Evolutionary conservation across 116 monocot genomes (phyloP).

Genomic region (Trichopus zeylanicus): DNA sequence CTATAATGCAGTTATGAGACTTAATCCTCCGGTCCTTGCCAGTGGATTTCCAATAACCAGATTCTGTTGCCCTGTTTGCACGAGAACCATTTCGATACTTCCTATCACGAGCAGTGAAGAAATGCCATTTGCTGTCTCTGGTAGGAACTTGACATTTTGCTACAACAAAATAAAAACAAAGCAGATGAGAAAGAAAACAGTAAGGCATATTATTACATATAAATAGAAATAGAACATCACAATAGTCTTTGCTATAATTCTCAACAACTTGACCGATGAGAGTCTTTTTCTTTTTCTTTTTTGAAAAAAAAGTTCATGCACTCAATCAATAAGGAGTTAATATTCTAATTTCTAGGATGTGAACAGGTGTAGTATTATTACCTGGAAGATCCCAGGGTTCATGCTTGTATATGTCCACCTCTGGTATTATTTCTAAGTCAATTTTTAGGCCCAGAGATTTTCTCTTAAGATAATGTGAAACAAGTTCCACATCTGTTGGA

Average conservation of each 20-base stretch:
- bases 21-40: constrained; percentile 71
- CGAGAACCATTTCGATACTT: constrained; percentile 87
- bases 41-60: constrained; percentile 94
- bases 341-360: too few species aligned
- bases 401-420: constrained; percentile 76
- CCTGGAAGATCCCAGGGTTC: constrained; percentile 95
- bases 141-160: constrained; percentile 51
- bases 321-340: too few species aligned
- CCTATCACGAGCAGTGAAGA: constrained; percentile 65
- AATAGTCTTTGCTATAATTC: too few species aligned
- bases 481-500: constrained; percentile 72
- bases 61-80: constrained; percentile 72
- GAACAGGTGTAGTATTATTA: constrained; percentile 23
- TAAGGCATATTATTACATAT: background rate
- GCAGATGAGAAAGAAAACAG: constrained; percentile 1
- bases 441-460: constrained; percentile 42
- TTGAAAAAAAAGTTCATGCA: too few species aligned
- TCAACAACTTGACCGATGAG: background rate
- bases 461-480: constrained; percentile 72
- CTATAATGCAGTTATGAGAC: constrained; percentile 33
- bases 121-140: constrained; percentile 84
- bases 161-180: constrained; percentile 13
- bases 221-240: background rate
- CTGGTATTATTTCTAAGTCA: constrained; percentile 60
- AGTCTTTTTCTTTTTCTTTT: too few species aligned